phyloP scores from a whole-genome alignment of 1,284 basidiomycete species.

The Cryptococcus sp. region DNA sequence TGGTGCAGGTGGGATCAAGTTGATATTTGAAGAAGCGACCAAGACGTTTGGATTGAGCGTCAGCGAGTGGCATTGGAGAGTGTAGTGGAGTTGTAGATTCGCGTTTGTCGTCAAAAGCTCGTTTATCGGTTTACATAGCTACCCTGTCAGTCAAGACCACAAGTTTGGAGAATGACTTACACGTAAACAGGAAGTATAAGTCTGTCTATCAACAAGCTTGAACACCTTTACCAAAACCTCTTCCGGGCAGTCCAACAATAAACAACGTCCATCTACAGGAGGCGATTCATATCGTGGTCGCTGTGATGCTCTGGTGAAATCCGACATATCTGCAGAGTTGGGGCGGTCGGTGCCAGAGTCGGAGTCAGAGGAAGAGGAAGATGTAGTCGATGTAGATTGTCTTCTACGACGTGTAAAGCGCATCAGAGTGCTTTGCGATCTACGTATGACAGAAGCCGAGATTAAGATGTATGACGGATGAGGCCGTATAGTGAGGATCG shows the following conservation, averaged over 20 bases:
- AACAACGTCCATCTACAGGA: slow-evolving; percentile 16
- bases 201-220: slow-evolving; percentile 20
- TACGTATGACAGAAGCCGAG: no score
- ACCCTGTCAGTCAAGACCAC: background rate
- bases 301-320: no score
- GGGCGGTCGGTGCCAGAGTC: no score
- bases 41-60: slow-evolving; percentile 54
- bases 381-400: no score
- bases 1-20: slow-evolving; percentile 46
- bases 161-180: slow-evolving; percentile 8
- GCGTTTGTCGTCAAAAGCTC: slow-evolving; percentile 29
- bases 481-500: no score
- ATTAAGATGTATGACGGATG: no score
- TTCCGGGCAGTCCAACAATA: slow-evolving; percentile 28
- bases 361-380: no score
- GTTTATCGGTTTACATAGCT: slow-evolving; percentile 37
- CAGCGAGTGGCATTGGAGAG: slow-evolving; percentile 71
- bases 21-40: slow-evolving; percentile 10
- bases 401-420: no score
- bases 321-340: no score
- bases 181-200: slow-evolving; percentile 23
- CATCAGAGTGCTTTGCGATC: no score
- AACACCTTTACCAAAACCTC: slow-evolving; percentile 33
- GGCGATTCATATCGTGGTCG: slow-evolving; percentile 25
- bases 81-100: slow-evolving; percentile 63